These are phyloP conservation scores for Dryas octopetala DNA, from an alignment of 306 rosid species.

Conservation along the genomic window DNA sequence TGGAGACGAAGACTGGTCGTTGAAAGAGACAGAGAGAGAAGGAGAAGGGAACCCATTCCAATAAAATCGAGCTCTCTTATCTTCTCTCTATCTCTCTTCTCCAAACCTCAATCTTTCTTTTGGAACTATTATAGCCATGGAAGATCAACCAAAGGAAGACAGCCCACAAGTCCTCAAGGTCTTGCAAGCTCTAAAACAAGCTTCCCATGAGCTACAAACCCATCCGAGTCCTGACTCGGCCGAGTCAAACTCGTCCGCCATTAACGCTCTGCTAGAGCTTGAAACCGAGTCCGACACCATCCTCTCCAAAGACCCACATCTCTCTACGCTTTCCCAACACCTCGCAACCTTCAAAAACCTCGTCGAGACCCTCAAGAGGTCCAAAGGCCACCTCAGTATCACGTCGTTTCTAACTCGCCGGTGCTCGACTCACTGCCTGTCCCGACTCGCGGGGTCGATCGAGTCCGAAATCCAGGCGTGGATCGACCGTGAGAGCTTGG, in stretches of 20 bases:
- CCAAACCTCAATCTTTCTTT: background rate
- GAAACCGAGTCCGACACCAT: conserved; percentile 58
- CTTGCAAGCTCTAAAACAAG: conserved; percentile 84
- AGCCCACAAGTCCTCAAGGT: conserved; percentile 53
- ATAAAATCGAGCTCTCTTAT: background rate
- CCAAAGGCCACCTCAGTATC: conserved; percentile 31
- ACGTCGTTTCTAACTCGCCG: conserved; percentile 69
- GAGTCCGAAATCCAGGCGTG: conserved; percentile 76
- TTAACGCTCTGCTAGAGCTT: conserved; percentile 74
- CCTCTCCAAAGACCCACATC: conserved; percentile 59
- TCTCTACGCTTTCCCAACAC: conserved; percentile 50
- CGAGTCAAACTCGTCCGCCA: conserved; percentile 59
- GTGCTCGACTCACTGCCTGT: conserved; percentile 50
- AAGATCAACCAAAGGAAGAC: conserved; percentile 33
- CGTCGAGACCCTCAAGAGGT: conserved; percentile 39
- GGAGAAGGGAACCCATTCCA: background rate
- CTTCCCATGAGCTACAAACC: conserved; percentile 57
- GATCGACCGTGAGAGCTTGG: conserved; percentile 76
- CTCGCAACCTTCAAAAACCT: conserved; percentile 59
- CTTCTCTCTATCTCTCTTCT: background rate
- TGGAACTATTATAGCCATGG: conserved; percentile 39
- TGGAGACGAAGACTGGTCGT: conserved; percentile 11
- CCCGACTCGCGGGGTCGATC: conserved; percentile 65
- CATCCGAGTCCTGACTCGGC: conserved; percentile 43
- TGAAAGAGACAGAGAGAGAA: background rate